Percentiles rank a stretch among this genome's conserved stretches.
phyloP scores from a whole-genome alignment of 73 alveolate species.

The Vitrella brassicaformis region DNA sequence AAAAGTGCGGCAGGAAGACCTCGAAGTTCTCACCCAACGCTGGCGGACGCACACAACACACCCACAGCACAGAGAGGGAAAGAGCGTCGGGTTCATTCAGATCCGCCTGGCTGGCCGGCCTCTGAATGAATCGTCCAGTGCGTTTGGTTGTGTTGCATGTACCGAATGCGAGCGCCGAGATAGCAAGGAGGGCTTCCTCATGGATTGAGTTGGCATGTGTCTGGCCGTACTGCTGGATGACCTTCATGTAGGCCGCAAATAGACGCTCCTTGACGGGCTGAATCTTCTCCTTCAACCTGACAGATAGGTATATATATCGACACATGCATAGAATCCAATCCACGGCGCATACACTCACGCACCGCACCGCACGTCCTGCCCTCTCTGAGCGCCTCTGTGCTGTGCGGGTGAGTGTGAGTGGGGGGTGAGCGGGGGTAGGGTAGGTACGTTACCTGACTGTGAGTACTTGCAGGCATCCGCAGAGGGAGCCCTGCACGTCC shows the following conservation, averaged over 20 bases:
- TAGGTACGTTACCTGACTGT: too few species aligned
- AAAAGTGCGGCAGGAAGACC: constrained; percentile 19
- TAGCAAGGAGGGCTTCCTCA: background rate
- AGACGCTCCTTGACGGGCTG: background rate
- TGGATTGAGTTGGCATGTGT: background rate
- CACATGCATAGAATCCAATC: too few species aligned
- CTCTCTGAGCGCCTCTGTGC: too few species aligned
- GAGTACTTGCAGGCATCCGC: background rate
- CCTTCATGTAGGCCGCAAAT: background rate
- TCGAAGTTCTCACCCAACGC: background rate
- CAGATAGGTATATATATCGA: too few species aligned
- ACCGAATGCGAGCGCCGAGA: background rate
- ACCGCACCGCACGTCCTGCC: too few species aligned
- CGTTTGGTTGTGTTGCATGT: too few species aligned
- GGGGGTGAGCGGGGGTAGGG: too few species aligned
- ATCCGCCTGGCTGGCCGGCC: background rate
- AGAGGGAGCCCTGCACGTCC: background rate
- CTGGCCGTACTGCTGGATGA: background rate
- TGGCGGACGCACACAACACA: background rate
- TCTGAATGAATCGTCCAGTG: too few species aligned
- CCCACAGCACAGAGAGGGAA: background rate
- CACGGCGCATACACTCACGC: too few species aligned
- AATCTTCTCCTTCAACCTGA: background rate
- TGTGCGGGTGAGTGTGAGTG: too few species aligned
- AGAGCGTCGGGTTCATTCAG: too few species aligned